phyloP scores from a whole-genome alignment of 345 rosid species.

The Clarkia xantiana region DNA sequence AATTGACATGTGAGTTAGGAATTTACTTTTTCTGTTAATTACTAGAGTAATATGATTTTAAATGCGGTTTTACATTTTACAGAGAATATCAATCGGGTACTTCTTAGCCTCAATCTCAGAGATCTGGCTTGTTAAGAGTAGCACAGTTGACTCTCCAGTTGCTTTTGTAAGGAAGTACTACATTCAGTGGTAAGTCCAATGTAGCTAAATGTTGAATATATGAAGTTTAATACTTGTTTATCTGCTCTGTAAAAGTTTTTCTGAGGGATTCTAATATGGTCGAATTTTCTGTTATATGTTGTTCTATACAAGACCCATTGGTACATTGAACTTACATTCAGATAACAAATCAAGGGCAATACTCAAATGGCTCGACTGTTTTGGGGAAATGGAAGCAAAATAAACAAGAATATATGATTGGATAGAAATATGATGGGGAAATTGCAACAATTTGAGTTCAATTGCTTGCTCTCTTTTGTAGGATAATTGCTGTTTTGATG shows the following conservation, averaged over 20 bases:
- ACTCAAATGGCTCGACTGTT: too few relatives aligned
- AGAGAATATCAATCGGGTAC: conserved; percentile 59
- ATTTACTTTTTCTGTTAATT: not conserved
- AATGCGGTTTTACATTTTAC: conserved; percentile 12
- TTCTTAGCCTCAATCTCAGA: conserved; percentile 39
- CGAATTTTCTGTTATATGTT: too few relatives aligned
- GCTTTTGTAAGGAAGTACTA: conserved; percentile 32
- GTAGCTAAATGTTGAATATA: too few relatives aligned
- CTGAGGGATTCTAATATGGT: too few relatives aligned
- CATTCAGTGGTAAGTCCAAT: conserved; percentile 37
- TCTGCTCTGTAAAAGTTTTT: too few relatives aligned
- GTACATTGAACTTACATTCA: too few relatives aligned
- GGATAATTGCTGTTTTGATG: conserved; percentile 26
- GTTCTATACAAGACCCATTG: too few relatives aligned
- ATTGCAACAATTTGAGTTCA: conserved; percentile 1
- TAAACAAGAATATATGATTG: too few relatives aligned
- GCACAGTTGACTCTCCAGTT: conserved; percentile 22
- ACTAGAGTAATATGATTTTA: not conserved
- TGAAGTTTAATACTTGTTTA: too few relatives aligned
- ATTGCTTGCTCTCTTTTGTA: conserved; percentile 17
- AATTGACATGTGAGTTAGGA: too few relatives aligned
- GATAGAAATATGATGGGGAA: not conserved
- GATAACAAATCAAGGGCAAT: too few relatives aligned
- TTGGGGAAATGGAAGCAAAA: too few relatives aligned
- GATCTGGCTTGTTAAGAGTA: conserved; percentile 38